Percentiles rank a stretch among this genome's conserved stretches.
These are phyloP conservation scores for Fusarium virguliforme DNA, from an alignment of 2,329 filamentous ascomycete genomes.

Conservation along the genomic window DNA sequence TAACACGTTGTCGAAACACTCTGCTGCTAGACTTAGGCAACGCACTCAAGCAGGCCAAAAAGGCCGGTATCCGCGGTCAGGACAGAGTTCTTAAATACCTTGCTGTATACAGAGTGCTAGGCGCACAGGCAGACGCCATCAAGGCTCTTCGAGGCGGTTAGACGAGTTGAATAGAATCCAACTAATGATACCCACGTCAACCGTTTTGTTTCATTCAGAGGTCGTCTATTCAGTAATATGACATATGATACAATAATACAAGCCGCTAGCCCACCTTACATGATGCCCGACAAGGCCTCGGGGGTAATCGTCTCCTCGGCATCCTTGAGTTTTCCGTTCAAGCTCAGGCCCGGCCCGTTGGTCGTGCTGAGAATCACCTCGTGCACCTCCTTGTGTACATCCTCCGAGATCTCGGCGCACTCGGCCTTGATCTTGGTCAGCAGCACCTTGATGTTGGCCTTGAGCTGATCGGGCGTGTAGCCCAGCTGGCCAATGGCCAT, in stretches of 20 bases:
- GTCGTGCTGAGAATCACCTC: slow-evolving; percentile 89
- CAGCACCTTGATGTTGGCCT: slow-evolving; percentile 85
- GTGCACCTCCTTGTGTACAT: slow-evolving; percentile 63
- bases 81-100: slow-evolving; percentile 67
- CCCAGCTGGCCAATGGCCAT: slow-evolving; percentile 93
- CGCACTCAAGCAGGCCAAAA: slow-evolving; percentile 64
- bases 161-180: slow-evolving; percentile 40
- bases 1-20: slow-evolving; percentile 70
- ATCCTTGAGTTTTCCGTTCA: slow-evolving; percentile 84
- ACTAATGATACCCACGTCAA: slow-evolving; percentile 53
- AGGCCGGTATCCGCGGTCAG: slow-evolving; percentile 62
- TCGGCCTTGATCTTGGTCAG: slow-evolving; percentile 85
- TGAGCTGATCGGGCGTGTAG: slow-evolving; percentile 89
- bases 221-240: slow-evolving; percentile 50
- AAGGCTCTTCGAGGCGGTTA: slow-evolving; percentile 63
- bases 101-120: slow-evolving; percentile 67
- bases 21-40: slow-evolving; percentile 70
- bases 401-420: slow-evolving; percentile 77
- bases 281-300: slow-evolving; percentile 68
- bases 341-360: slow-evolving; percentile 86
- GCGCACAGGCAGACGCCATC: slow-evolving; percentile 68
- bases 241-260: slow-evolving; percentile 61
- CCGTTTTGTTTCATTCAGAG: slow-evolving; percentile 28
- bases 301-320: slow-evolving; percentile 71
- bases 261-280: slow-evolving; percentile 59